Conservation (phyloP, 768 basidiomycete species). For the Mycena chlorophos region DNA sequence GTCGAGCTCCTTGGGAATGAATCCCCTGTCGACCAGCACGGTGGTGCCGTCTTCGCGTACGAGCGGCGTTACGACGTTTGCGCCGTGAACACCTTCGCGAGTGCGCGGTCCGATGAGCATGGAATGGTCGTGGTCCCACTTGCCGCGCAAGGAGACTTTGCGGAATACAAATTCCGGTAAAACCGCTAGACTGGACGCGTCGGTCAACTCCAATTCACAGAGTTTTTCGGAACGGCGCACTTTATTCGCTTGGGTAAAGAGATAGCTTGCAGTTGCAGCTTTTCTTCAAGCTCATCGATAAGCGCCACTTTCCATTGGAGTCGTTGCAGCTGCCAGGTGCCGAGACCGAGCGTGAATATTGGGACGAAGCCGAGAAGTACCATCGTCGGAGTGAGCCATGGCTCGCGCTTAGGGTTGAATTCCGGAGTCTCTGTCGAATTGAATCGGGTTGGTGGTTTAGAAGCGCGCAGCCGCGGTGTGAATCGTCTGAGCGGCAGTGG, state of each 20-base stretch:
- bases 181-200: slow-evolving; percentile 51
- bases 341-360: slow-evolving; percentile 84
- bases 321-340: slow-evolving; percentile 91
- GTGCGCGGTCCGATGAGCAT: slow-evolving; percentile 85
- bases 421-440: slow-evolving; percentile 38
- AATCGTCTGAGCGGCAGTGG: slow-evolving; percentile 8
- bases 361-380: slow-evolving; percentile 82
- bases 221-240: slow-evolving; percentile 46
- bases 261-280: slow-evolving; percentile 78
- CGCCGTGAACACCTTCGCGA: slow-evolving; percentile 86
- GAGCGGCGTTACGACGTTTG: slow-evolving; percentile 86
- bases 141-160: slow-evolving; percentile 76
- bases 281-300: slow-evolving; percentile 92
- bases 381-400: slow-evolving; percentile 70
- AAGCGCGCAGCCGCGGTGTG: slow-evolving; percentile 3
- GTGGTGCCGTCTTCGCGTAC: slow-evolving; percentile 78
- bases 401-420: slow-evolving; percentile 59
- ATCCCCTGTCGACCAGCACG: slow-evolving; percentile 90
- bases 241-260: slow-evolving; percentile 82
- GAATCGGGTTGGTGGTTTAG: slow-evolving; percentile 2
- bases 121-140: slow-evolving; percentile 74
- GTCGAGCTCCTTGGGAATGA: slow-evolving; percentile 61
- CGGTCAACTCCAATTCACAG: slow-evolving; percentile 12
- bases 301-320: slow-evolving; percentile 93
- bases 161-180: slow-evolving; percentile 90